Evolutionary conservation across 768 basidiomycete genomes (phyloP), one percentile per base, ranked within the genome.

Genomic region (Auricularia heimuer): DNA sequence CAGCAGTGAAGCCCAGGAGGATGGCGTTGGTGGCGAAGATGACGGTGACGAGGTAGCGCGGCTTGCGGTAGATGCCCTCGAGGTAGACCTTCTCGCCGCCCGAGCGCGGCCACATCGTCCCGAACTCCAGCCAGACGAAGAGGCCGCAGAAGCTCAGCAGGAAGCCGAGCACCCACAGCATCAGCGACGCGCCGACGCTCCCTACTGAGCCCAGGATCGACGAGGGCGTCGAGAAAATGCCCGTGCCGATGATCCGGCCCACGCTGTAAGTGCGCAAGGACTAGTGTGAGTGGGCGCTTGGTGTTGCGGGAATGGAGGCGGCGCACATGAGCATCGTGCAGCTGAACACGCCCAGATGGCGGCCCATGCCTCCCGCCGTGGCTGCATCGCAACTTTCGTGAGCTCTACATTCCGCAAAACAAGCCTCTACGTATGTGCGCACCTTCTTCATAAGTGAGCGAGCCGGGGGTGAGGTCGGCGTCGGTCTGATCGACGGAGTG

Each of bases 111-210:
- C 80, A 83, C 85, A 85, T 86, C 2, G 83, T 82, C 4, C 85
- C 85, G 60, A 81, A 81, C 66, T 86, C 84, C 24, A 86, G 79
- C 47, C 47, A 51, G 64, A 85, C 80, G 69, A 86, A 85, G 11
- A 85, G 72, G 6, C 67, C 36, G 72, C 79, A 72, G 35, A 85
- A 82, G 0, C 84, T 85, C 2, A 86, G 77, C 1, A 80, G 68
- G 68, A 85, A 84, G 3, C 85, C 85, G 24, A 85, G 80, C 1
- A 85, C 81, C 85, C 84, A 86, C 21, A 85, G 80, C 79, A 86
- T 80, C 61, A 86, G 74, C 0, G 83, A 85, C 0, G 85, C 84
- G 21, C 84, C 85, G 18, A 85, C 74, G 4, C 83, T 84, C 12
- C 81, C 81, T 0, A 85, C 85, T 0, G 82, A 81, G 0, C 72